Evolutionary conservation across 1,284 basidiomycete genomes (phyloP).

Genomic region (Caloboletus inedulis): DNA sequence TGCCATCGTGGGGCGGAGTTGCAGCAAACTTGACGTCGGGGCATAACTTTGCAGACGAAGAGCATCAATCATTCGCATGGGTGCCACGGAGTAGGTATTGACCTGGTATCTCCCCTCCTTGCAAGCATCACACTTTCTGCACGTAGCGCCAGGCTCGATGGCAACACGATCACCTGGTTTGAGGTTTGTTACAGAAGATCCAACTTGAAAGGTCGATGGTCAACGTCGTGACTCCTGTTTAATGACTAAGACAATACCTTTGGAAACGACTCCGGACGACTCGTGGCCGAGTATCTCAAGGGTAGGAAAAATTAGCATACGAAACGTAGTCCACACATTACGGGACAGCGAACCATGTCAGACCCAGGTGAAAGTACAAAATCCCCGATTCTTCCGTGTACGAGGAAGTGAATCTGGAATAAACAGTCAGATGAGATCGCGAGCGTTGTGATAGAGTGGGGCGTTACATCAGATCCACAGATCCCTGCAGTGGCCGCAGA

Average conservation of each 20-base stretch:
- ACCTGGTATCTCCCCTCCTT: slow-evolving; percentile 81
- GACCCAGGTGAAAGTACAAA: slow-evolving; percentile 60
- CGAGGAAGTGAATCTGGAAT: slow-evolving; percentile 69
- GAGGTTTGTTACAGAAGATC: slow-evolving; percentile 38
- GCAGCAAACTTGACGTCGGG: slow-evolving; percentile 81
- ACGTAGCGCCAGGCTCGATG: slow-evolving; percentile 79
- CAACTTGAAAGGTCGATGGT: slow-evolving; percentile 24
- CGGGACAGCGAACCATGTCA: slow-evolving; percentile 60
- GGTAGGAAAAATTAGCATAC: slow-evolving; percentile 1
- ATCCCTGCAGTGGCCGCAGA: slow-evolving; percentile 54
- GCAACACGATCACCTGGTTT: slow-evolving; percentile 86
- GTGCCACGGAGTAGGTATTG: slow-evolving; percentile 14
- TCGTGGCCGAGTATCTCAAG: slow-evolving; percentile 57
- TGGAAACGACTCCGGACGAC: slow-evolving; percentile 49
- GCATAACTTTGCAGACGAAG: slow-evolving; percentile 54
- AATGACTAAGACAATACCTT: slow-evolving; percentile 24
- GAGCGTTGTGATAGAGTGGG: background rate
- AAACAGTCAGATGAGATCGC: slow-evolving; percentile 7
- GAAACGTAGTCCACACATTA: slow-evolving; percentile 1
- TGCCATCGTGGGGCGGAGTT: slow-evolving; percentile 88
- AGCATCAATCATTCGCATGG: slow-evolving; percentile 1
- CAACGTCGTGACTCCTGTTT: background rate
- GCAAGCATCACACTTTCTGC: slow-evolving; percentile 70
- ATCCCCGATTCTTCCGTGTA: slow-evolving; percentile 74
- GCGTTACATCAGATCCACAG: slow-evolving; percentile 80